phyloP scores from a whole-genome alignment of 306 rosid genomes.

The Argentina anserina region DNA sequence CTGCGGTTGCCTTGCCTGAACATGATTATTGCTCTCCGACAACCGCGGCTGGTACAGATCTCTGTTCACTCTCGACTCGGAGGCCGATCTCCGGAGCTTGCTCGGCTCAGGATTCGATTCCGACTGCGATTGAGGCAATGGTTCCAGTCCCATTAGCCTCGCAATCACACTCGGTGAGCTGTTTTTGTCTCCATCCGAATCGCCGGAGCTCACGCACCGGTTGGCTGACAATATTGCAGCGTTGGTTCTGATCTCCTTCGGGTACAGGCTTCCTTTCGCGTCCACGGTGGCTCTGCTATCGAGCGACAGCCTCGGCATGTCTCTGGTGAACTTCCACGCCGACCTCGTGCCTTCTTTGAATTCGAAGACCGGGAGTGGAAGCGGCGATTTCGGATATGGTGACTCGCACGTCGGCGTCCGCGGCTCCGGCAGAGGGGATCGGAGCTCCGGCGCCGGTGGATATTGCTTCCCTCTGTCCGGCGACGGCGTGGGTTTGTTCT shows the following conservation, averaged over 20 bases:
- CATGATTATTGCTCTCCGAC: constrained; percentile 37
- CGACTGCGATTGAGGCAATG: constrained; percentile 25
- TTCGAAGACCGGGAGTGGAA: constrained; percentile 58
- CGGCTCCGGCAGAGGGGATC: constrained; percentile 29
- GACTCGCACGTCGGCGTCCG: constrained; percentile 15
- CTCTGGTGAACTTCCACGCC: constrained; percentile 85
- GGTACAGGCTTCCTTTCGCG: constrained; percentile 65
- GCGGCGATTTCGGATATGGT: constrained; percentile 32
- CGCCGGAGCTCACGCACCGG: constrained; percentile 25
- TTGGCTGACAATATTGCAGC: constrained; percentile 30
- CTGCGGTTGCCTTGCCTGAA: constrained; percentile 38
- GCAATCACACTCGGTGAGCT: constrained; percentile 89
- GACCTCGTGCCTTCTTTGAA: constrained; percentile 77
- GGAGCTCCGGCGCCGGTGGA: constrained; percentile 30
- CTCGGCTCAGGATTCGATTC: constrained; percentile 45
- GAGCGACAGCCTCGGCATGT: constrained; percentile 83
- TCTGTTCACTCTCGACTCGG: constrained; percentile 77
- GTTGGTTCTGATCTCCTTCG: constrained; percentile 60
- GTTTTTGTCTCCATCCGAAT: constrained; percentile 46
- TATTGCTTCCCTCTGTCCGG: constrained; percentile 42
- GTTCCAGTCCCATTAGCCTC: constrained; percentile 85
- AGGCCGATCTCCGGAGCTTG: constrained; percentile 82
- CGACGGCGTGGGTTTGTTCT: constrained; percentile 32
- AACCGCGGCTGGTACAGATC: constrained; percentile 61
- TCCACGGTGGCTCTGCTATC: constrained; percentile 90